Evolutionary conservation across 805 yeast species (phyloP).

Genomic region (Jamesozyma jinghongensis): DNA sequence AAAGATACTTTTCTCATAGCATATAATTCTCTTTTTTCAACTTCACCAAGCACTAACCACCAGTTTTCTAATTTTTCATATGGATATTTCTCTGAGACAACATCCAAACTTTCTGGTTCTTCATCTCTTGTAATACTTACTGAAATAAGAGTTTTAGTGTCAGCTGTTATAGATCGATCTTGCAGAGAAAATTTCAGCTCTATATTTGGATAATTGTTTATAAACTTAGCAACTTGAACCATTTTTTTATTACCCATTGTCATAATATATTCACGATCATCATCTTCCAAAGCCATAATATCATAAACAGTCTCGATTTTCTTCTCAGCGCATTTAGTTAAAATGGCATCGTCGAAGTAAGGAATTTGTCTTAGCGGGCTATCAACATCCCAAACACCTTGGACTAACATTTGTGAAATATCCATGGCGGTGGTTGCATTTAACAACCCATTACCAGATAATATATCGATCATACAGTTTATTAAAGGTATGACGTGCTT

Average conservation of each 20-base stretch:
- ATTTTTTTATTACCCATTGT: slow-evolving; percentile 44
- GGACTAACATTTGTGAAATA: slow-evolving; percentile 76
- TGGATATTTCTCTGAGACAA: slow-evolving; percentile 54
- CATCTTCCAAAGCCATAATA: slow-evolving; percentile 66
- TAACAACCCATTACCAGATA: slow-evolving; percentile 72
- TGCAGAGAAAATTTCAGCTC: slow-evolving; percentile 51
- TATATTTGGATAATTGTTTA: slow-evolving; percentile 80
- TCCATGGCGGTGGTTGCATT: slow-evolving; percentile 81
- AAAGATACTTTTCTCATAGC: slow-evolving; percentile 62
- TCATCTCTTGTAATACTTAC: slow-evolving; percentile 62
- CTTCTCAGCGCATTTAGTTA: slow-evolving; percentile 45
- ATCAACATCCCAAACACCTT: slow-evolving; percentile 77
- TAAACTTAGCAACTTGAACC: slow-evolving; percentile 71
- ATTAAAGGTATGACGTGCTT: slow-evolving; percentile 42
- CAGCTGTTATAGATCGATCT: slow-evolving; percentile 35
- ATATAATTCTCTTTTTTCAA: slow-evolving; percentile 47
- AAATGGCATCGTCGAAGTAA: slow-evolving; percentile 38
- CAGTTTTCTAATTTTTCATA: slow-evolving; percentile 46
- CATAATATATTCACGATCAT: slow-evolving; percentile 53
- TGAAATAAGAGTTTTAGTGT: slow-evolving; percentile 40
- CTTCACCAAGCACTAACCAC: slow-evolving; percentile 86
- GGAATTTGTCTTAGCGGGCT: slow-evolving; percentile 79
- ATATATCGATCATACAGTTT: slow-evolving; percentile 61
- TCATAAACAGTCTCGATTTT: slow-evolving; percentile 70
- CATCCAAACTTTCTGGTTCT: slow-evolving; percentile 58